A percentile compares a stretch with the other conserved stretches of the same genome.
These are phyloP conservation scores for Alternaria hordeiaustralica DNA, from an alignment of 2,329 filamentous ascomycete genomes.

Conservation along the genomic window DNA sequence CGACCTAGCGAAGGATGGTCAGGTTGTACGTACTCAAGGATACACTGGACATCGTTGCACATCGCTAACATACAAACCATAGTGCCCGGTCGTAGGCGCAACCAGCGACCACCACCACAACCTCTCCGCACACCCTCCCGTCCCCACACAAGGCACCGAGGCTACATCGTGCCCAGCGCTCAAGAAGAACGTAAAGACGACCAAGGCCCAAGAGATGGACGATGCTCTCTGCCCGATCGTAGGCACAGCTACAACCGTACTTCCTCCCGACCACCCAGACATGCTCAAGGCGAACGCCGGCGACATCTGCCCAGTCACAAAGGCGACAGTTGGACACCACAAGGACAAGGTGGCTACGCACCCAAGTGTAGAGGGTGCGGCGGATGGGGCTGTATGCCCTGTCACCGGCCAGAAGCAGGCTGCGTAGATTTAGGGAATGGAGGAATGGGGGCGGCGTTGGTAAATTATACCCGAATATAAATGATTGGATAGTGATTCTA, in stretches of 20 bases:
- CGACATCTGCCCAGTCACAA: conserved; percentile 53
- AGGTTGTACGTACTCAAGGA: conserved; percentile 24
- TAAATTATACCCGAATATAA: neutral
- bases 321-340: conserved; percentile 53
- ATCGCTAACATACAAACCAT: conserved; percentile 9
- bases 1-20: conserved; percentile 49
- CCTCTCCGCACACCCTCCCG: conserved; percentile 51
- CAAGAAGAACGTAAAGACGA: conserved; percentile 46
- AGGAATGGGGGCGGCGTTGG: neutral
- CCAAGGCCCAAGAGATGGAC: conserved; percentile 48
- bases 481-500: neutral
- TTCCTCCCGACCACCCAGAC: conserved; percentile 53
- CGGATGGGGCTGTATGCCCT: conserved; percentile 50
- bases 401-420: conserved; percentile 47
- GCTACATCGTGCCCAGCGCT: conserved; percentile 53
- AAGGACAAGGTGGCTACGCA: conserved; percentile 52
- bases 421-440: conserved; percentile 8
- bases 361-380: conserved; percentile 48
- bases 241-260: conserved; percentile 50
- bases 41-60: neutral
- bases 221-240: conserved; percentile 55
- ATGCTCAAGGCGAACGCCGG: conserved; percentile 48
- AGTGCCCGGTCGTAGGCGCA: conserved; percentile 55
- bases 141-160: conserved; percentile 34
- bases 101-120: conserved; percentile 55